phyloP scores from a whole-genome alignment of 202 grass and related monocot species.

The Setaria italica region DNA sequence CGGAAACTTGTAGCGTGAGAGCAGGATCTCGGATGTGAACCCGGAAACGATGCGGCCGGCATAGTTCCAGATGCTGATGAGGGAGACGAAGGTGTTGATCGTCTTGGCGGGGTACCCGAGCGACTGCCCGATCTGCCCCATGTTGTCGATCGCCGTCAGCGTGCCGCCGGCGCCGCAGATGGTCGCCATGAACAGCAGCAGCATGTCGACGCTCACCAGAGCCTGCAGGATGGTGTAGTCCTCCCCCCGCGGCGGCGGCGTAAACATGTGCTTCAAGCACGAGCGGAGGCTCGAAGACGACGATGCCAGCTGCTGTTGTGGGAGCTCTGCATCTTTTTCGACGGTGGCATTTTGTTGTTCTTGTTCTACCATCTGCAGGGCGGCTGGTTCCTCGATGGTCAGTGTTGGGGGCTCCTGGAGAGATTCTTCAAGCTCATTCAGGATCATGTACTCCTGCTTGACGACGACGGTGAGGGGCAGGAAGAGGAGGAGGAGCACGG shows the following conservation, averaged over 20 bases:
- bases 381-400: not conserved
- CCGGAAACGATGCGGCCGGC: conserved; percentile 60
- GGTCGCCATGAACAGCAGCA: conserved; percentile 54
- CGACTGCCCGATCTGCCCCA: conserved; percentile 73
- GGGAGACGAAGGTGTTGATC: conserved; percentile 64
- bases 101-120: conserved; percentile 55
- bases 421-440: not conserved
- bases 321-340: not conserved
- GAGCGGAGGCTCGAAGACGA: not conserved
- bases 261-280: conserved; percentile 43
- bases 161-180: conserved; percentile 58
- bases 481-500: not conserved
- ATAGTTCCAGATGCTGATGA: conserved; percentile 85
- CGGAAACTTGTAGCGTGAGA: conserved; percentile 54
- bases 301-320: not conserved
- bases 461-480: not conserved
- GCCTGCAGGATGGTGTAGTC: conserved; percentile 46
- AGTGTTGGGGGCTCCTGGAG: not conserved
- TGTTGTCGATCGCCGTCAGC: conserved; percentile 74
- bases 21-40: conserved; percentile 58
- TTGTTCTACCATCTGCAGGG: not conserved
- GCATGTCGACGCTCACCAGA: conserved; percentile 75
- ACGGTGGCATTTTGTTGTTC: not conserved
- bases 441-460: not conserved
- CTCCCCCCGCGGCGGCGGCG: conserved; percentile 45